Evolutionary conservation across 2,329 filamentous ascomycete genomes (phyloP), one percentile per base, ranked within the genome.

Genomic region (Colletotrichum orchidophilum): DNA sequence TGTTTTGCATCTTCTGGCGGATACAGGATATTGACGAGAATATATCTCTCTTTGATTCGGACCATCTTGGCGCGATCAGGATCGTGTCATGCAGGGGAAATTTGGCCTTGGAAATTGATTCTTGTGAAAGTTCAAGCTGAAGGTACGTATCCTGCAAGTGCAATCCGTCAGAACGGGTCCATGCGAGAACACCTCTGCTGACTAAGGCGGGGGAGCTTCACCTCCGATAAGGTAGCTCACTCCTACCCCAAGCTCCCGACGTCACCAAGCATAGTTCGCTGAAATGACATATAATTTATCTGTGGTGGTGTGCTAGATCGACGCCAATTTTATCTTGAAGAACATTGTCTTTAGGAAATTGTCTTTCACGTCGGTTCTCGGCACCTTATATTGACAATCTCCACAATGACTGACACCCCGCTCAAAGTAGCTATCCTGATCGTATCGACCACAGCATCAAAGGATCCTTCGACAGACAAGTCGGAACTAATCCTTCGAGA

Each of bases 11-110:
- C 73, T 13, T 89, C 84, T 7, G 90, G 87, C 0, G 95, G 94
- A 77, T 98, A 98, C 57, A 98, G 87, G 75, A 98, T 95, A 79
- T 97, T 94, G 73, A 98, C 90, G n/a, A 98, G 90, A 21, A 99
- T 89, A 81, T 99, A 99, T 77, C 96, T 92, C 82, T 97, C 93
- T 83, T 99, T 99, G 75, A 98, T 90, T 79, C 96, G 94, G 71
- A 99, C 96, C 96, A 99, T 98, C 59, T 53, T 83, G 75, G 33
- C 21, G 52, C 13, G 33, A 27, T 33, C 15, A 27, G 7, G 42
- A 24, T 59, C 13, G 46, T 31, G 21, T 59, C 29, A 21, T 71
- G 21, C 18, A 18, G 18, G 26, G 50, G 15, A 24, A 35, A 63
- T n/a, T 29, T 29, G 63, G 35, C 46, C 53, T 21, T 62, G 24